Percentiles rank a stretch among this genome's conserved stretches.
Evolutionary conservation across 805 yeast genomes (phyloP).

Genomic region (Lachancea meyersii): DNA sequence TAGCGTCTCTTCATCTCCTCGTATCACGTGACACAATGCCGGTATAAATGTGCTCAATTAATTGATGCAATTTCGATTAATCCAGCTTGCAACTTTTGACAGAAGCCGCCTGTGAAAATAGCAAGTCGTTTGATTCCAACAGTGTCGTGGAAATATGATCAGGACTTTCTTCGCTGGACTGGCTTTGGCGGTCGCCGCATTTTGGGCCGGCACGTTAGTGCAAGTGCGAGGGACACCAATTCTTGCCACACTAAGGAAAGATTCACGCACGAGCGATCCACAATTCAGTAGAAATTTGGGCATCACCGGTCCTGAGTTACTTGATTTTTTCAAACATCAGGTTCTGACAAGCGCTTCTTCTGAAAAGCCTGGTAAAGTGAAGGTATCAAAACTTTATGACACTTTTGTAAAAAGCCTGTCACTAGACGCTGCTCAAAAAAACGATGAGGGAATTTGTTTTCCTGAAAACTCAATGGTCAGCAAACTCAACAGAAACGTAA

Average conservation of each 20-base stretch:
- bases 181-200: not conserved
- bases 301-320: constrained; percentile 13
- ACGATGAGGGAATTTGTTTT: constrained; percentile 8
- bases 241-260: not conserved
- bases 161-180: not conserved
- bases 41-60: too few relatives aligned
- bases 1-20: too few relatives aligned
- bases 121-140: not conserved
- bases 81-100: not conserved
- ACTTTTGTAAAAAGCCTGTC: constrained; percentile 12
- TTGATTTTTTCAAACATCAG: constrained; percentile 13
- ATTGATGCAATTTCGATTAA: not conserved
- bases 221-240: constrained; percentile 3
- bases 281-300: constrained; percentile 9
- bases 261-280: not conserved
- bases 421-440: not conserved
- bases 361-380: not conserved
- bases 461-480: constrained; percentile 18
- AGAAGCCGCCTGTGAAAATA: too few relatives aligned
- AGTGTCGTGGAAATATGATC: not conserved
- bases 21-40: too few relatives aligned
- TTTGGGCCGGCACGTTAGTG: constrained; percentile 3
- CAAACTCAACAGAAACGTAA: constrained; percentile 23
- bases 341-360: constrained; percentile 1
- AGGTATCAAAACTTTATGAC: constrained; percentile 18